These are phyloP conservation scores for Tylopilus subfusipes DNA, from an alignment of 768 basidiomycete species.

Conservation along the genomic window DNA sequence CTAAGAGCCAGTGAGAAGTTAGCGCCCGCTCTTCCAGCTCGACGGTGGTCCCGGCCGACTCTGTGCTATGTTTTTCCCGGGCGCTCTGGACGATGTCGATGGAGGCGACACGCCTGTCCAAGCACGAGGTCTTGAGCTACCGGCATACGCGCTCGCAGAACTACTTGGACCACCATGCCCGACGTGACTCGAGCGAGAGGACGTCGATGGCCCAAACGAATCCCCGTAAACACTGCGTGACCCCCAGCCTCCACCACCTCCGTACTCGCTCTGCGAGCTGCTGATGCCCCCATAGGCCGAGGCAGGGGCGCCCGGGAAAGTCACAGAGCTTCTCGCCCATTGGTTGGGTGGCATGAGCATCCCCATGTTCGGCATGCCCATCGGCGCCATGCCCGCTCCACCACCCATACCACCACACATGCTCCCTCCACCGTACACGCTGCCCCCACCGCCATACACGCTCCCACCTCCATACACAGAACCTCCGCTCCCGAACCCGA, in stretches of 20 bases:
- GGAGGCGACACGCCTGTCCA: constrained; percentile 28
- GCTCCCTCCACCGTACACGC: constrained; percentile 38
- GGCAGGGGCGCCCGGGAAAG: constrained; percentile 45
- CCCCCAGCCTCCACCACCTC: constrained; percentile 47
- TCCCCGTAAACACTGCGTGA: constrained; percentile 74
- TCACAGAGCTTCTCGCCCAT: constrained; percentile 45
- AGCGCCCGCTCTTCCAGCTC: constrained; percentile 50
- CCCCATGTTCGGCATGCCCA: constrained; percentile 38
- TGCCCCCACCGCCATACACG: constrained; percentile 44
- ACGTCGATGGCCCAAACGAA: constrained; percentile 45
- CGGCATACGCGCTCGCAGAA: constrained; percentile 19
- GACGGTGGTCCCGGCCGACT: constrained; percentile 51
- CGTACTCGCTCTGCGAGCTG: constrained; percentile 62
- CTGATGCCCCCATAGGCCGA: constrained; percentile 57
- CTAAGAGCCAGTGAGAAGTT: not conserved
- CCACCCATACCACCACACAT: constrained; percentile 41
- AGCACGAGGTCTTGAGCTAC: constrained; percentile 32
- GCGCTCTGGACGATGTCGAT: constrained; percentile 13
- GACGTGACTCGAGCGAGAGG: constrained; percentile 13
- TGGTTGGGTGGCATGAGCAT: constrained; percentile 36
- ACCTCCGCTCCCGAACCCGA: constrained; percentile 40
- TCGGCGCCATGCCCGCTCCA: constrained; percentile 34
- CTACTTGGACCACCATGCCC: constrained; percentile 9
- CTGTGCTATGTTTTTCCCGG: constrained; percentile 20
- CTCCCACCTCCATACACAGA: constrained; percentile 40